Evolutionary conservation across 2,329 filamentous ascomycete genomes (phyloP).

Genomic region (Cadophora sp.): DNA sequence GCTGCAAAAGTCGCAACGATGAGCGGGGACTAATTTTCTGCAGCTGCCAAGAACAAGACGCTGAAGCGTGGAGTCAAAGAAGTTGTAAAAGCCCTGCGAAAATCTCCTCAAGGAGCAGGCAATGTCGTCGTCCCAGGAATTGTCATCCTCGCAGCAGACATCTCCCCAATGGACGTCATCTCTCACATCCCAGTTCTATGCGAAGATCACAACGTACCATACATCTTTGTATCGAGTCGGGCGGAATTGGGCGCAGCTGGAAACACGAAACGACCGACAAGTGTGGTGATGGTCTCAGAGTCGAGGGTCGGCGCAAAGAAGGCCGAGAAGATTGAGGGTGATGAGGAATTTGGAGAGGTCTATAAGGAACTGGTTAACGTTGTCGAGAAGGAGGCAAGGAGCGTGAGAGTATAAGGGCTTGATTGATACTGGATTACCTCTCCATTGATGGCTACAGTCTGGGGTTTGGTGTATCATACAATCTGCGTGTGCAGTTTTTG

Average conservation of each 20-base stretch:
- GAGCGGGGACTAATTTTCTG: slow-evolving; percentile 28
- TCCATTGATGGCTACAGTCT: slow-evolving; percentile 17
- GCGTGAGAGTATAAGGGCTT: slow-evolving; percentile 45
- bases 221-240: slow-evolving; percentile 91
- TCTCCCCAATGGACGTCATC: slow-evolving; percentile 98
- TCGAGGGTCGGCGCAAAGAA: slow-evolving; percentile 51
- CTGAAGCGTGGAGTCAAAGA: slow-evolving; percentile 99
- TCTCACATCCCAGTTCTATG: slow-evolving; percentile 96
- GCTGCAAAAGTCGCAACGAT: not conserved
- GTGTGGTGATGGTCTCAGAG: slow-evolving; percentile 87
- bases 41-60: slow-evolving; percentile 93
- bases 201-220: slow-evolving; percentile 97
- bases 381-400: slow-evolving; percentile 68
- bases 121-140: slow-evolving; percentile 71
- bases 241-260: slow-evolving; percentile 94
- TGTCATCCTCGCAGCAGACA: slow-evolving; percentile 94
- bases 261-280: slow-evolving; percentile 94
- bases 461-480: slow-evolving; percentile 24
- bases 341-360: slow-evolving; percentile 66
- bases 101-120: slow-evolving; percentile 76
- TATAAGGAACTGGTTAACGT: slow-evolving; percentile 72
- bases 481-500: slow-evolving; percentile 11
- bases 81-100: slow-evolving; percentile 97
- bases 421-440: slow-evolving; percentile 14
- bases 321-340: slow-evolving; percentile 52